Evolutionary conservation across 192 early-diverging fungal species (phyloP).

Genomic region (Radiomyces spectabilis): DNA sequence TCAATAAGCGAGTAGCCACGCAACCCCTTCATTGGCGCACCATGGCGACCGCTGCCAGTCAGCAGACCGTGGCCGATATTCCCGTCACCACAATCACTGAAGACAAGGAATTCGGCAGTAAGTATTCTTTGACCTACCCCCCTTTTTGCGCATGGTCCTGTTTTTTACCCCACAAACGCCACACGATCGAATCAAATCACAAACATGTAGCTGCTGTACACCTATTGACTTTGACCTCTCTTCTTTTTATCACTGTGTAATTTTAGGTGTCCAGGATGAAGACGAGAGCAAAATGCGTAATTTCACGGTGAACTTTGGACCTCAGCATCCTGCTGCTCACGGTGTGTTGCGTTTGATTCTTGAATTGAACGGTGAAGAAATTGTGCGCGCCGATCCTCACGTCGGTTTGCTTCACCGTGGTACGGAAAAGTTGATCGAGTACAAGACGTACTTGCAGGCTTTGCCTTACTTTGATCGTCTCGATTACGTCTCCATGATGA

Average conservation of each 20-base stretch:
- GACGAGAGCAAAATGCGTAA: constrained; percentile 45
- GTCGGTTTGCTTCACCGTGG: constrained; percentile 96
- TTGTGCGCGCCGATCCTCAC: constrained; percentile 93
- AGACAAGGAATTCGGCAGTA: constrained; percentile 21
- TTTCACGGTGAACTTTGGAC: constrained; percentile 99
- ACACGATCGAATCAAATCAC: too few species aligned
- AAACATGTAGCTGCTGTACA: too few species aligned
- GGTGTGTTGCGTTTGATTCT: constrained; percentile 65
- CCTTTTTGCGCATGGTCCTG: neutral
- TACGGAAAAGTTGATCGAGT: constrained; percentile 98
- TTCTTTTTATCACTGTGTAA: neutral
- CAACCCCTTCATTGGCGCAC: constrained; percentile 14
- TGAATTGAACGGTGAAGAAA: constrained; percentile 88
- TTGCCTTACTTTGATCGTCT: constrained; percentile 98
- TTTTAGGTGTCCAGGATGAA: constrained; percentile 32
- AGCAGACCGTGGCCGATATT: neutral
- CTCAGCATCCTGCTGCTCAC: constrained; percentile 99
- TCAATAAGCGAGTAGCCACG: neutral
- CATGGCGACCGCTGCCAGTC: constrained; percentile 20
- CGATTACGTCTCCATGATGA: constrained; percentile 99
- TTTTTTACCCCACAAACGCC: too few species aligned
- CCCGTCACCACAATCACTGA: constrained; percentile 26
- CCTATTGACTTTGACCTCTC: neutral
- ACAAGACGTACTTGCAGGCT: constrained; percentile 97
- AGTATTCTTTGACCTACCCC: neutral